Evolutionary conservation across 768 basidiomycete genomes (phyloP).

Genomic region (Suillus fuscotomentosus): DNA sequence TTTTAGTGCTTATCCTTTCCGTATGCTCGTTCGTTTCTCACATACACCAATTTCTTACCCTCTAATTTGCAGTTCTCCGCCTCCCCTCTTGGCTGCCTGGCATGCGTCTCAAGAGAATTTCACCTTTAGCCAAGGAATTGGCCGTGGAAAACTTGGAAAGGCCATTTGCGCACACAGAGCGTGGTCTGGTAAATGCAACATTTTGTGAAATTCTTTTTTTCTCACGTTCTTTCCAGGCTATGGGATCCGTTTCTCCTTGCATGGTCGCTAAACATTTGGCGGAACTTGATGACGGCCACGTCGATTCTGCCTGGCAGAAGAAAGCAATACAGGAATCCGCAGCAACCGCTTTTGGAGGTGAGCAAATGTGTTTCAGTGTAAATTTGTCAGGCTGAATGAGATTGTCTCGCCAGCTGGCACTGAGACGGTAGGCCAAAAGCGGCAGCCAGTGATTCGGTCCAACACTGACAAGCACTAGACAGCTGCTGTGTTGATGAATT

Average conservation of each 20-base stretch:
- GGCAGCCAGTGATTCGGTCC: neutral
- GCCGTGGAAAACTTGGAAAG: conserved; percentile 3
- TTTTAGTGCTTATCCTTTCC: conserved; percentile 7
- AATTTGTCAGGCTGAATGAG: neutral
- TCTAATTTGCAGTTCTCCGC: conserved; percentile 3
- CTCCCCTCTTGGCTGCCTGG: conserved; percentile 15
- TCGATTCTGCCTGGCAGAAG: neutral
- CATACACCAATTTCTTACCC: conserved; percentile 11
- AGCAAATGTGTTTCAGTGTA: neutral
- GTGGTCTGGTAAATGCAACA: conserved; percentile 2
- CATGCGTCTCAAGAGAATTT: conserved; percentile 5
- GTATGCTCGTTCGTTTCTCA: conserved; percentile 8
- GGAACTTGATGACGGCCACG: neutral
- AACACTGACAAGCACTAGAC: neutral
- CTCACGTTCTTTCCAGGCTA: conserved; percentile 13
- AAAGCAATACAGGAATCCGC: conserved; percentile 7
- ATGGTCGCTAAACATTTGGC: conserved; percentile 8
- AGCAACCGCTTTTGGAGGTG: conserved; percentile 4
- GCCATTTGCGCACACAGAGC: conserved; percentile 6
- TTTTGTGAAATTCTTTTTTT: neutral
- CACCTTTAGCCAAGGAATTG: neutral
- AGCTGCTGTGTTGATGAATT: conserved; percentile 3
- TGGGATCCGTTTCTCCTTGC: conserved; percentile 17
- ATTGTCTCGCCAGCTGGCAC: conserved; percentile 1
- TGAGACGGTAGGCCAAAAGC: conserved; percentile 2